Percentiles rank a stretch among this genome's conserved stretches.
Evolutionary conservation across 192 early-diverging fungal species (phyloP).

Genomic region (Dissophora ornata): DNA sequence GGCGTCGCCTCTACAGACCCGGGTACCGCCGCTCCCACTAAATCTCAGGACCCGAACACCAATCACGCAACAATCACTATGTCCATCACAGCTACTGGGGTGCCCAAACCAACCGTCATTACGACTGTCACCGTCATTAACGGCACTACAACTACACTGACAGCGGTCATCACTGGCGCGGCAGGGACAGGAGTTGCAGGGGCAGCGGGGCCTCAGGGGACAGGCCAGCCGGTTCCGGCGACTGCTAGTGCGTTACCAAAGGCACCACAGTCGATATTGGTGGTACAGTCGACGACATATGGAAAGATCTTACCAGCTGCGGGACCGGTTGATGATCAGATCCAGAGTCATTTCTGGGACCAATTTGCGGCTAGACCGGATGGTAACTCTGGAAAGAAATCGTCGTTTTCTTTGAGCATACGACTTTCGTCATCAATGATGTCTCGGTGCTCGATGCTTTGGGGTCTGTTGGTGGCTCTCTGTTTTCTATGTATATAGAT

Average conservation of each 20-base stretch:
- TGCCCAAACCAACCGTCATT: slow-evolving; percentile 5
- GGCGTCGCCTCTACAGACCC: not conserved
- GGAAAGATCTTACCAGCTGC: slow-evolving; percentile 45
- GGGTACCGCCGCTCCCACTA: slow-evolving; percentile 1
- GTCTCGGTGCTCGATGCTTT: too few relatives aligned
- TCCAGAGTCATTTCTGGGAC: slow-evolving; percentile 42
- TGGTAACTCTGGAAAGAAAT: too few relatives aligned
- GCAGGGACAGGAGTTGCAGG: too few relatives aligned
- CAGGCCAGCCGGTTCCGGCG: not conserved
- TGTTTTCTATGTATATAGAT: too few relatives aligned
- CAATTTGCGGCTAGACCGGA: slow-evolving; percentile 1
- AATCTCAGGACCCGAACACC: slow-evolving; percentile 3
- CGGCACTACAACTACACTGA: slow-evolving; percentile 25
- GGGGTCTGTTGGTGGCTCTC: too few relatives aligned
- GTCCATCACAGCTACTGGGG: not conserved
- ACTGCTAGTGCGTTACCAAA: slow-evolving; percentile 18
- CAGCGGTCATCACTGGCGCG: slow-evolving; percentile 9
- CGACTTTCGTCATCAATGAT: too few relatives aligned
- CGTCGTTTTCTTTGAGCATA: too few relatives aligned
- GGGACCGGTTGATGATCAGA: slow-evolving; percentile 25
- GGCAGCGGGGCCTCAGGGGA: not conserved
- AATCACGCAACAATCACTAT: not conserved
- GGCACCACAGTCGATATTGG: slow-evolving; percentile 33
- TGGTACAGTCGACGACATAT: slow-evolving; percentile 24
- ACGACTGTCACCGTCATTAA: slow-evolving; percentile 42